Conservation (phyloP, 1,284 basidiomycete genomes). For the Ganoderma boninense region DNA sequence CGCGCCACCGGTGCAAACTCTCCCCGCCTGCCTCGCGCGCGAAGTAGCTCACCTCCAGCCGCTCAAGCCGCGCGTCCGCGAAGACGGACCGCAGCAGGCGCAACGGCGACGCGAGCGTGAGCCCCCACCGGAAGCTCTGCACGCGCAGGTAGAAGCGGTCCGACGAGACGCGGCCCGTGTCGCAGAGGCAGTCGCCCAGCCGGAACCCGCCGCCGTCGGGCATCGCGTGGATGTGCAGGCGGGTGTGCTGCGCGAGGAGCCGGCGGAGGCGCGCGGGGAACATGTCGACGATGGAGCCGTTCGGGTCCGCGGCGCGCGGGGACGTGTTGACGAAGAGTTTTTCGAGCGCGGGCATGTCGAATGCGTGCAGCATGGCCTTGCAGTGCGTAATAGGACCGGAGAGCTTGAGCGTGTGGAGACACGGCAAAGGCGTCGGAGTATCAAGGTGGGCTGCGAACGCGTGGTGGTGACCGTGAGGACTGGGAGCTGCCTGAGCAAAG, state of each 20-base stretch:
- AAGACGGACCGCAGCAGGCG: not conserved
- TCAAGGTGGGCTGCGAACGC: not conserved
- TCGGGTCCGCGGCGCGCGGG: not conserved
- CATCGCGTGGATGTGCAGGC: not conserved
- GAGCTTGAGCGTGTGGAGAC: not conserved
- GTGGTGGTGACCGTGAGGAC: not conserved
- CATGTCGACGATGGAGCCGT: not conserved
- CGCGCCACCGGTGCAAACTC: not conserved
- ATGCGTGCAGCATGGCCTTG: not conserved
- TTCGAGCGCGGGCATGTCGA: not conserved
- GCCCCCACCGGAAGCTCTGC: not conserved
- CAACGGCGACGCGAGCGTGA: not conserved
- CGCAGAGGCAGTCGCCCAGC: not conserved
- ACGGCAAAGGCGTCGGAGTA: not conserved
- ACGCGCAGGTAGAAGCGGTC: not conserved
- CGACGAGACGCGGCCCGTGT: conserved; percentile 1
- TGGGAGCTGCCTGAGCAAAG: not conserved
- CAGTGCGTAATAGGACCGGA: not conserved
- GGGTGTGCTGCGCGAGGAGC: conserved; percentile 1
- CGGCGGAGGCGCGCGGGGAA: not conserved
- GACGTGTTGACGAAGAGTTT: not conserved
- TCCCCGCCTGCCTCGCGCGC: not conserved
- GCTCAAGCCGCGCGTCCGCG: not conserved
- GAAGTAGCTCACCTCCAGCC: not conserved
- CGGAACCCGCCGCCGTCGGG: not conserved